Percentiles rank a stretch among this genome's conserved stretches.
Evolutionary conservation across 2,329 filamentous ascomycete species (phyloP).

Genomic region (Aspergillus sp.): DNA sequence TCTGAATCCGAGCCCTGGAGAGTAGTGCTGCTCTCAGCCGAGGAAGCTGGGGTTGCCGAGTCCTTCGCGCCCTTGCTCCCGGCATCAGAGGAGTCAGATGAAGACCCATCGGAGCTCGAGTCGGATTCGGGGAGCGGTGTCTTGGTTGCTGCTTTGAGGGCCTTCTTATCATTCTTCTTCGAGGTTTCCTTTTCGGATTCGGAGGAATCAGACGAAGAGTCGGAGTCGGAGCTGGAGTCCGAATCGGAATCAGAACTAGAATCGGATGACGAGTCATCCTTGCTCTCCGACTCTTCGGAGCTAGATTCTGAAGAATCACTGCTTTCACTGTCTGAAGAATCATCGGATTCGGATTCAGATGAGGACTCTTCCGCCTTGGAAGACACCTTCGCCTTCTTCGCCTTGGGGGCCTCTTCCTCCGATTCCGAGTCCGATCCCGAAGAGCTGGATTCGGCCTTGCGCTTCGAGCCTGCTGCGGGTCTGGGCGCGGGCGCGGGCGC

Average conservation of each 20-base stretch:
- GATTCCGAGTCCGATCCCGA: slow-evolving; percentile 31
- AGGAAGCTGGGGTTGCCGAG: slow-evolving; percentile 12
- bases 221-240: slow-evolving; percentile 20
- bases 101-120: slow-evolving; percentile 17
- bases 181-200: slow-evolving; percentile 18
- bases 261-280: slow-evolving; percentile 21
- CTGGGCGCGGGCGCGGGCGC: slow-evolving; percentile 23
- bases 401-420: slow-evolving; percentile 39
- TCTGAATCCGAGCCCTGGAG: slow-evolving; percentile 19
- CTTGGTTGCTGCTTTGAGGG: slow-evolving; percentile 26
- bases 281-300: slow-evolving; percentile 28
- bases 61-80: slow-evolving; percentile 15
- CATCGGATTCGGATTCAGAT: slow-evolving; percentile 20
- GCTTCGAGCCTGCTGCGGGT: slow-evolving; percentile 42
- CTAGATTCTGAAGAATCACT: slow-evolving; percentile 6
- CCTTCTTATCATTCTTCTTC: slow-evolving; percentile 19
- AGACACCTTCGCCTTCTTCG: slow-evolving; percentile 48
- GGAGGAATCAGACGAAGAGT: slow-evolving; percentile 13
- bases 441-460: slow-evolving; percentile 45
- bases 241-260: slow-evolving; percentile 16
- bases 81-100: slow-evolving; percentile 14
- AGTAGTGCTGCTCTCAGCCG: slow-evolving; percentile 24
- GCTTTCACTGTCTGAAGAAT: slow-evolving; percentile 9
- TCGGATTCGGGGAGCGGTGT: slow-evolving; percentile 27
- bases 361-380: slow-evolving; percentile 25